Evolutionary conservation across 2,329 filamentous ascomycete genomes (phyloP), one percentile per base, ranked within the genome.

Genomic region (Simplicillium sp.): DNA sequence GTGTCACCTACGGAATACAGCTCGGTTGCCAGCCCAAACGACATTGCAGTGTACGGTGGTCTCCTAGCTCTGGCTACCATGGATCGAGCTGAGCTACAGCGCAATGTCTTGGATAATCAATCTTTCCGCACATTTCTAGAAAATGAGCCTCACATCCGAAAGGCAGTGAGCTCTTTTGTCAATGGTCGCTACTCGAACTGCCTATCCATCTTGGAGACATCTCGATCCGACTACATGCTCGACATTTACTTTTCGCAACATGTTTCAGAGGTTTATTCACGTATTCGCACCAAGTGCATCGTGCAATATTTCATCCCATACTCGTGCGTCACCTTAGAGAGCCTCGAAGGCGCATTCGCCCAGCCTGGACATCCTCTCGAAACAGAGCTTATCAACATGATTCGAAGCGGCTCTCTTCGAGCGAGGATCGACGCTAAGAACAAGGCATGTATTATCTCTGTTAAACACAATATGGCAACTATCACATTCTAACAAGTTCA

Each of bases 291-390:
- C 54, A 96, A 96, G 66, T 90, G 89, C 54, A 96, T 98, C 44
- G 77, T 89, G 17, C 87, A 95, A 55, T 97, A 96, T 63, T 84
- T 95, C 52, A 73, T 87, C 17, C 89, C 92, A 0, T 98, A 94
- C 60, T 94, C 84, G 34, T 82, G 82, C 49, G 87, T 96, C 46
- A 89, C 84, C 1, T 69, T 97, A 4, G 73, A 82, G 15, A 87
- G 80, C 45, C 77, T 98, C 68, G 79, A 84, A 8, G 69, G 74
- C 29, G 82, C 86, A 2, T 97, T 98, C 59, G 80, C 78, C 0
- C 66, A 71, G 3, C 66, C 76, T 1, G 75, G 74, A 4, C 65
- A 71, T 46, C 71, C 75, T 4, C 79, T 90, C 36, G 80, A 88
- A 33, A 65, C 71, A 17, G 92, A 98, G 61, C 69, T 97, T 28